Evolutionary conservation across 441 rosid species (phyloP), one percentile per base, ranked within the genome.

Genomic region (Pelargonium australe): DNA sequence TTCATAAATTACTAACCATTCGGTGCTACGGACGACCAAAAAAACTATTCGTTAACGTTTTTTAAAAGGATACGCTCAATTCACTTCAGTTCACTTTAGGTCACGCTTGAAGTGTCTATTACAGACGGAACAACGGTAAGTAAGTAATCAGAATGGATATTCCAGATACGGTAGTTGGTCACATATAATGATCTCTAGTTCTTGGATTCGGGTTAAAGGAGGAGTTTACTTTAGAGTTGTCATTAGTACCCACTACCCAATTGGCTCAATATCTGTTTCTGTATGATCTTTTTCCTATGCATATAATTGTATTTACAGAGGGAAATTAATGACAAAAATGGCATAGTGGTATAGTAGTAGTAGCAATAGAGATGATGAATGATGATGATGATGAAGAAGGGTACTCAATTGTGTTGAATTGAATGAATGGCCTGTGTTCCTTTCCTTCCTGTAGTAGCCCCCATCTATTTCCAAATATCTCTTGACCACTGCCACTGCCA

Each of bases 371-470:
- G 2, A 31, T 31, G 37, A 31, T 31, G 37, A 31, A 49, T 12
- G 57, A 14, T 49, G 57, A 49, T 49, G 13, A 49, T 49, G 57
- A 31, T 31, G 13, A 49, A 5, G 57, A 12, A 45, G 13, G 57
- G 57, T 49, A 49, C 57, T 49, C 57, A 49, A 49, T 49, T 49
- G 57, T 49, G 57, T 49, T 49, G 57, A 49, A 49, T 49, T 49
- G 57, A 49, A 49, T 49, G 57, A 49, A 49, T 49, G 57, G 57
- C 13, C 53, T 47, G 53, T 47, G 11, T 47, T 47, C 10, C 4
- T 25, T 25, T 25, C 28, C 28, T 25, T 25, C 28, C 28, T 25
- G 28, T 25, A 25, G 28, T 2, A 25, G 28, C n/a, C 28, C 28
- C 28, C 28, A 25, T 25, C 28, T 25, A 25, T 25, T 25, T 25